Evolutionary conservation across 768 basidiomycete genomes (phyloP).

Genomic region (Kwoniella sp.): DNA sequence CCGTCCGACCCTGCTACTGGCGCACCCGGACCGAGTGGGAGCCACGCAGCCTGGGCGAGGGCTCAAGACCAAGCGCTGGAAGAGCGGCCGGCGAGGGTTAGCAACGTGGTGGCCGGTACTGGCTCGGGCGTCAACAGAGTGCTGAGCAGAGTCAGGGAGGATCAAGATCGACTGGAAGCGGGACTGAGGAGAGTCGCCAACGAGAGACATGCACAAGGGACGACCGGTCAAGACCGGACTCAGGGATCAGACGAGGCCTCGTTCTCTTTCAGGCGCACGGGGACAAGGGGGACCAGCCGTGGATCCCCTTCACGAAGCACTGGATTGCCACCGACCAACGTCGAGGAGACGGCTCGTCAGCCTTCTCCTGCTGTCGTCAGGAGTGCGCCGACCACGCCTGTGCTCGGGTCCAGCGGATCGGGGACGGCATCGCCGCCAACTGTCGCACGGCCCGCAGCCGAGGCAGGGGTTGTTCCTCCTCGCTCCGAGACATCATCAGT

Average conservation of each 20-base stretch:
- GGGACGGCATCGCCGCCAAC: background rate
- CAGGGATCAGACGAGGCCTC: background rate
- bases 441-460: too few relatives aligned
- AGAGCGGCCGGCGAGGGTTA: background rate
- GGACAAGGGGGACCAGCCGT: too few relatives aligned
- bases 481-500: too few relatives aligned
- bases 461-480: too few relatives aligned
- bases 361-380: slow-evolving; percentile 14
- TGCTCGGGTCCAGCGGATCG: background rate
- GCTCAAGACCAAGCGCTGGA: background rate
- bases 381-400: slow-evolving; percentile 1
- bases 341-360: background rate
- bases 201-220: too few relatives aligned
- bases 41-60: too few relatives aligned
- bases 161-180: slow-evolving; percentile 11
- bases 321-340: slow-evolving; percentile 15
- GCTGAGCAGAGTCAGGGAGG: slow-evolving; percentile 8
- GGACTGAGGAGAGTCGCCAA: background rate
- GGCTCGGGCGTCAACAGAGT: slow-evolving; percentile 7
- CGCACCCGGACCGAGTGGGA: background rate
- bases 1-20: background rate
- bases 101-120: too few relatives aligned
- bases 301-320: too few relatives aligned
- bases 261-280: too few relatives aligned
- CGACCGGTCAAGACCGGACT: background rate